These are phyloP conservation scores for Magnolia officinalis DNA, from an alignment of 164 flowering plant genomes.

Conservation along the genomic window DNA sequence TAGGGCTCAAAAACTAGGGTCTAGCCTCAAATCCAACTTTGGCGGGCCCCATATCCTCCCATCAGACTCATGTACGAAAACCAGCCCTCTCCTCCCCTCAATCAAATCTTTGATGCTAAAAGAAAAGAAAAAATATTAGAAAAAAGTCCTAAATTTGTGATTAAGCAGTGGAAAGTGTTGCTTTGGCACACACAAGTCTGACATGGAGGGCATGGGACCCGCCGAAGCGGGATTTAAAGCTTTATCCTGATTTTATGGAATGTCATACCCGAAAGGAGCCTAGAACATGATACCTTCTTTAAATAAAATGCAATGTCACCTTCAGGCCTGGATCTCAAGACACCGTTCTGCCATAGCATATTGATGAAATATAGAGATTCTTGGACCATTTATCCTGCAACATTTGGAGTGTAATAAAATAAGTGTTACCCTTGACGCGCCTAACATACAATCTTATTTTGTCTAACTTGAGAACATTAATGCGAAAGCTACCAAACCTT, in stretches of 20 bases:
- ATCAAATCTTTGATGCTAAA: background rate
- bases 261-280: background rate
- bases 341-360: constrained; percentile 52
- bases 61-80: background rate
- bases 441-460: background rate
- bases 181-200: background rate
- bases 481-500: background rate
- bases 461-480: background rate
- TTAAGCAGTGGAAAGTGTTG: background rate
- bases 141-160: background rate
- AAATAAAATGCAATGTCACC: constrained; percentile 10
- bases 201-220: background rate
- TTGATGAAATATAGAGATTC: constrained; percentile 42
- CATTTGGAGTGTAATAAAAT: background rate
- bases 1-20: background rate
- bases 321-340: constrained; percentile 24
- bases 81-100: background rate
- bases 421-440: background rate
- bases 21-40: background rate
- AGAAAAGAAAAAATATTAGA: background rate
- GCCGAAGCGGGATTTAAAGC: background rate
- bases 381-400: constrained; percentile 61
- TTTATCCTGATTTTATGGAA: background rate
- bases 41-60: background rate
- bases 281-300: constrained; percentile 5